Percentiles rank a stretch among this genome's conserved stretches.
These are phyloP conservation scores for Plasmodium gonderi DNA, from an alignment of 169 alveolate species.

Conservation along the genomic window DNA sequence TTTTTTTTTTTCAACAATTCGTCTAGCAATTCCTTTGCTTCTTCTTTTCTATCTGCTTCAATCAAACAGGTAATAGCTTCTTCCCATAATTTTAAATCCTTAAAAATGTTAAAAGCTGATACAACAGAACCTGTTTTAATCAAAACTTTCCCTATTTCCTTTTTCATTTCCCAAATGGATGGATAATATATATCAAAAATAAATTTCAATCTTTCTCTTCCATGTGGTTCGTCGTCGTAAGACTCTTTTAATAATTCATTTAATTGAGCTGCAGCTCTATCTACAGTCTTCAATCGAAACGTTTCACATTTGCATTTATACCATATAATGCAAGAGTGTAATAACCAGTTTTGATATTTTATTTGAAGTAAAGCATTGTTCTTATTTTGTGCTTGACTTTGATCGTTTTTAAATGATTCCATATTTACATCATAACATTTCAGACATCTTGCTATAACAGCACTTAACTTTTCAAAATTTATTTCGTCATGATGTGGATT, in stretches of 20 bases:
- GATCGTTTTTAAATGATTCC: not conserved
- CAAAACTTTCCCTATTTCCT: slow-evolving; percentile 80
- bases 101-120: slow-evolving; percentile 81
- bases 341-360: slow-evolving; percentile 75
- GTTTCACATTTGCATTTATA: slow-evolving; percentile 82
- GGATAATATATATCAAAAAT: slow-evolving; percentile 81
- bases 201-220: slow-evolving; percentile 76
- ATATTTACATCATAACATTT: slow-evolving; percentile 48
- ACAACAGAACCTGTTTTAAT: slow-evolving; percentile 80
- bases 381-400: not conserved
- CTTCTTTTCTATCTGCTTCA: slow-evolving; percentile 80
- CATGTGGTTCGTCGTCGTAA: slow-evolving; percentile 51
- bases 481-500: slow-evolving; percentile 82
- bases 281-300: slow-evolving; percentile 79
- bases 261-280: slow-evolving; percentile 83
- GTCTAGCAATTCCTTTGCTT: slow-evolving; percentile 82
- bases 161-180: slow-evolving; percentile 80
- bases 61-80: slow-evolving; percentile 84
- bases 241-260: slow-evolving; percentile 78
- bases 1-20: slow-evolving; percentile 69
- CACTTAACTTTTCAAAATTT: slow-evolving; percentile 79
- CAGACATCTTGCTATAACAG: slow-evolving; percentile 80
- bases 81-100: slow-evolving; percentile 85
- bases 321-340: slow-evolving; percentile 81
- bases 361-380: slow-evolving; percentile 37